Base-by-base conservation (phyloP, 371 early-diverging fungal genomes). In the Saksenaea oblongispora region DNA sequence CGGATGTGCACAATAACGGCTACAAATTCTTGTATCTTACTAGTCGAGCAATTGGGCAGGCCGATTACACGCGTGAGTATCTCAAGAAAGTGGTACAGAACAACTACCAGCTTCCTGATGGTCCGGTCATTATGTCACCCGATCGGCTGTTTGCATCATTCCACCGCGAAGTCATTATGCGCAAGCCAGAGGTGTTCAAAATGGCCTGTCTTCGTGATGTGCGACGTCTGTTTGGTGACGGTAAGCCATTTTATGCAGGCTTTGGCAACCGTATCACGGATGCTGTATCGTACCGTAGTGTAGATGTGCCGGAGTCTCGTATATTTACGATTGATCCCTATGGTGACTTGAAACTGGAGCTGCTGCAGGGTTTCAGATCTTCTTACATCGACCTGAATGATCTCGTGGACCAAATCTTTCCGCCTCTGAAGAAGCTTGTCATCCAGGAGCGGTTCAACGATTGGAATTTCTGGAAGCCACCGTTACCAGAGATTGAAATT, bases 1-100 rank as follows among this genome's bases (percentile, higher is more conserved):
- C 96, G 8, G 95, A 94, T 71, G 97, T 99, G 63, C 75, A 69
- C 27, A 93, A 90, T 58, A 99, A 99, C 75, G 98, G 98, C 1
- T 99, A 99, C 73, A 90, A 96, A 69, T 91, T 99, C 41, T 69
- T 99, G 35, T 99, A 99, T 75, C 78, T 99, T 70, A 98, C 99
- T 1, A 90, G 94, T 15, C 83, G 99, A 22, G 97, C 99, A 0
- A 96, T 99, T 70, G 98, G 99, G 0, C 99, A 99, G 74, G 94
- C 90, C 0, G 91, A 91, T 61, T 88, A 87, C 56, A 99, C 99
- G 10, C 82, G 97, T 44, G 91, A 92, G 47, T 99, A 98, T 74
- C 78, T 99, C 34, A 88, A 87, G 63, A 91, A 88, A 44, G 91
- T 99, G 1, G 89, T 92, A 55, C 99, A 99, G 78, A 89, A 89